Evolutionary conservation across 2,329 filamentous ascomycete genomes (phyloP).

Genomic region (Sarocladiaceae sp.): DNA sequence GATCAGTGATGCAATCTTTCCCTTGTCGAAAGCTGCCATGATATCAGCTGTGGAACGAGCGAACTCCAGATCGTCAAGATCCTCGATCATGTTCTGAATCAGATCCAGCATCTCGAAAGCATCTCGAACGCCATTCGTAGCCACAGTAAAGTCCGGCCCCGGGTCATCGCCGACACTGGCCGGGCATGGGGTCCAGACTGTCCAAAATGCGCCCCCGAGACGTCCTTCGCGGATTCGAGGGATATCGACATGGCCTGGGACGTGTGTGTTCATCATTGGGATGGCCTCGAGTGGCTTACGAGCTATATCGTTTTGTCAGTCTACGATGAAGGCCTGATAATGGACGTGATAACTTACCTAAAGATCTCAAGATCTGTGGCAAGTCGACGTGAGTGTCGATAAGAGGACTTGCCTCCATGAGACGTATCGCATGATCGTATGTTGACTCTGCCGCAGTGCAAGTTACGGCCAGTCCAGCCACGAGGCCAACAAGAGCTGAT

Average conservation of each 20-base stretch:
- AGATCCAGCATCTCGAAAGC: conserved; percentile 6
- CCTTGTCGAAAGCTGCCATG: conserved; percentile 52
- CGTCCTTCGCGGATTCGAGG: conserved; percentile 66
- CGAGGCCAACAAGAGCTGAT: not conserved
- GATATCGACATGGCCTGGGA: conserved; percentile 72
- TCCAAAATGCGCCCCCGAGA: conserved; percentile 90
- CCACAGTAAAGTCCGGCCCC: not conserved
- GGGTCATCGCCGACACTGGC: conserved; percentile 15
- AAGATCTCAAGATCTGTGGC: conserved; percentile 5
- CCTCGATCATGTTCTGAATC: conserved; percentile 8
- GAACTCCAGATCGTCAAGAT: conserved; percentile 5
- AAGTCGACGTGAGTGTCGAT: conserved; percentile 1
- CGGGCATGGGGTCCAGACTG: conserved; percentile 77
- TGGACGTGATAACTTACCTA: not conserved
- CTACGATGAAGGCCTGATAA: no score
- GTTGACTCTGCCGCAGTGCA: conserved; percentile 1
- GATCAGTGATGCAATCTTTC: conserved; percentile 70
- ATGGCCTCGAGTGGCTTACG: conserved; percentile 4
- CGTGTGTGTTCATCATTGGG: conserved; percentile 5
- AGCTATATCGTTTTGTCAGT: not conserved
- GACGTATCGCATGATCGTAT: conserved; percentile 3
- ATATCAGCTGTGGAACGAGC: conserved; percentile 38
- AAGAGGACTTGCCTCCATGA: conserved; percentile 5
- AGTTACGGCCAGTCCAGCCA: not conserved
- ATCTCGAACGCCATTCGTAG: conserved; percentile 1